Percentiles rank a stretch among this genome's conserved stretches.
phyloP scores from a whole-genome alignment of 2,329 filamentous ascomycete species.

The Mycosphaerella sp. region DNA sequence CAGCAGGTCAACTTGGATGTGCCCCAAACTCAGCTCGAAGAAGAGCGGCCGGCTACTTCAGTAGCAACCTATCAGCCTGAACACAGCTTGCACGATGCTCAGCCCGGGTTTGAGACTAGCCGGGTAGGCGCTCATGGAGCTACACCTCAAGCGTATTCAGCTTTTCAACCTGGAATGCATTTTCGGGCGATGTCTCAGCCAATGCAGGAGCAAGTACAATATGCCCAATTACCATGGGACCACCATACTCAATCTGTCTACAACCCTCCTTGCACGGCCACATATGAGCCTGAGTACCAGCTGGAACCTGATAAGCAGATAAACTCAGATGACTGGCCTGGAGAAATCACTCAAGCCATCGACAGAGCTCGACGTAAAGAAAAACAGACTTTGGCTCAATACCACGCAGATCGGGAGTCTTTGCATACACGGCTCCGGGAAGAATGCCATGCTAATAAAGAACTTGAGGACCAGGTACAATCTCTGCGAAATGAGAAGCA shows the following conservation, averaged over 20 bases:
- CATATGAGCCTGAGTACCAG: neutral
- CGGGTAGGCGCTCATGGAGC: no score
- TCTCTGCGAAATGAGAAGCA: constrained; percentile 13
- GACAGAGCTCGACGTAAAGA: neutral
- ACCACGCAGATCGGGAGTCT: constrained; percentile 1
- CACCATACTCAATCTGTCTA: neutral
- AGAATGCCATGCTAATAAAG: neutral
- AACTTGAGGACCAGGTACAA: constrained; percentile 1
- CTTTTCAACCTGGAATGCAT: no score
- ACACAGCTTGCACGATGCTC: neutral
- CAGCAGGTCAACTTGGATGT: no score
- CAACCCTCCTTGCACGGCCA: neutral
- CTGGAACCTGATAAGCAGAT: neutral
- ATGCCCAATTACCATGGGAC: neutral
- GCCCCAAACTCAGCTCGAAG: no score
- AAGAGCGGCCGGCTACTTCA: no score
- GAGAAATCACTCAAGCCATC: neutral
- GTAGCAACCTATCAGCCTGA: neutral
- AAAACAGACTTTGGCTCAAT: neutral
- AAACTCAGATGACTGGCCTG: neutral
- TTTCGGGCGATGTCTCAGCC: no score
- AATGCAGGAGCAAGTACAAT: no score
- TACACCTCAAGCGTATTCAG: no score
- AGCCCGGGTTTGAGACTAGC: neutral
- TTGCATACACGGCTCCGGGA: constrained; percentile 5